These are phyloP conservation scores for Lactarius pseudohatsudake DNA, from an alignment of 768 basidiomycete genomes.

Conservation along the genomic window DNA sequence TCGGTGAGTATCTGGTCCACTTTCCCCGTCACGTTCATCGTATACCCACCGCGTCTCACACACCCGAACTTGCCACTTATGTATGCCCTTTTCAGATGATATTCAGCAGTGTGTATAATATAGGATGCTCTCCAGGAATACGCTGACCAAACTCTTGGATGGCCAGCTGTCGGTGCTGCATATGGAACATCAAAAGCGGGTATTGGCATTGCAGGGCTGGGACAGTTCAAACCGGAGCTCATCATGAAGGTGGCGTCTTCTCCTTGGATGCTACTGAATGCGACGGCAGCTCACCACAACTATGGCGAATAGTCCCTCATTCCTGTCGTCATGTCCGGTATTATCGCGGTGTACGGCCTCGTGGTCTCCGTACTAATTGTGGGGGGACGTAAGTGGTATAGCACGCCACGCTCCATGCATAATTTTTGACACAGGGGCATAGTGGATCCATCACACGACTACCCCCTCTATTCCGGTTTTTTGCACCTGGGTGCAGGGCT, in stretches of 20 bases:
- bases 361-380: constrained; percentile 99
- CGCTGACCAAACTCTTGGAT: neutral
- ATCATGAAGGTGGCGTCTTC: constrained; percentile 85
- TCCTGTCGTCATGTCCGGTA: constrained; percentile 99
- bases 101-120: constrained; percentile 75
- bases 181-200: constrained; percentile 96
- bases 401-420: neutral
- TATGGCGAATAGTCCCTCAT: constrained; percentile 40
- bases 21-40: neutral
- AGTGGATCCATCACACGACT: constrained; percentile 28
- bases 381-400: constrained; percentile 63
- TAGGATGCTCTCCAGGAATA: neutral
- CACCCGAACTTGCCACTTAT: neutral
- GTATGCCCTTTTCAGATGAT: constrained; percentile 68
- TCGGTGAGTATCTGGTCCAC: constrained; percentile 55
- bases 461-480: constrained; percentile 85
- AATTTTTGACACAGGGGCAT: constrained; percentile 9
- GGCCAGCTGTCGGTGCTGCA: constrained; percentile 85
- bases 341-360: constrained; percentile 98
- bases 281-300: neutral
- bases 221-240: constrained; percentile 91
- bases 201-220: constrained; percentile 94
- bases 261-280: neutral
- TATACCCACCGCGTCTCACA: neutral
- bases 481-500: constrained; percentile 93